Percentiles rank a stretch among this genome's conserved stretches.
These are phyloP conservation scores for Dactylellina haptotyla DNA, from an alignment of 2,329 filamentous ascomycete species.

Conservation along the genomic window DNA sequence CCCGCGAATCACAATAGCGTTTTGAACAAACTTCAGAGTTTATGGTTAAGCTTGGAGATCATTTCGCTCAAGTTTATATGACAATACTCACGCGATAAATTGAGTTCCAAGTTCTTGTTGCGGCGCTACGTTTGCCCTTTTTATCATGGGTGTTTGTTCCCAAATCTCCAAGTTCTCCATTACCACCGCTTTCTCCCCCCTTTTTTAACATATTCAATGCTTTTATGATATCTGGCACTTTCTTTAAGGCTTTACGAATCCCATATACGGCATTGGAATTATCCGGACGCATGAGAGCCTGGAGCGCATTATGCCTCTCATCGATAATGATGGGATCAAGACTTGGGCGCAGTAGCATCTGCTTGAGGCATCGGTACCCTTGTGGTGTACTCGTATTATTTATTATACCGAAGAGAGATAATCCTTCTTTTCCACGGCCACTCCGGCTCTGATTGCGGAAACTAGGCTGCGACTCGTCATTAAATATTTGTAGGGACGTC, in stretches of 20 bases:
- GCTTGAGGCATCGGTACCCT: slow-evolving; percentile 77
- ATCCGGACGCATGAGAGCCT: slow-evolving; percentile 72
- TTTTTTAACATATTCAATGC: slow-evolving; percentile 77
- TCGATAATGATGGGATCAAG: slow-evolving; percentile 74
- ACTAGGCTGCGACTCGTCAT: slow-evolving; percentile 83
- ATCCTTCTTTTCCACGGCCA: slow-evolving; percentile 78
- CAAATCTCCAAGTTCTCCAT: slow-evolving; percentile 17
- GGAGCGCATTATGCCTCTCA: slow-evolving; percentile 76
- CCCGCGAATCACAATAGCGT: slow-evolving; percentile 76
- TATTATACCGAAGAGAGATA: slow-evolving; percentile 75
- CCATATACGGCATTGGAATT: slow-evolving; percentile 70
- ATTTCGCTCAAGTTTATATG: slow-evolving; percentile 76
- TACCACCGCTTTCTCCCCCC: slow-evolving; percentile 65
- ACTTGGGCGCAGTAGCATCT: slow-evolving; percentile 82
- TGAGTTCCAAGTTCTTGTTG: slow-evolving; percentile 51
- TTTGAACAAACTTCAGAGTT: slow-evolving; percentile 72
- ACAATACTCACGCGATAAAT: slow-evolving; percentile 20
- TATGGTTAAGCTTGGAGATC: slow-evolving; percentile 62
- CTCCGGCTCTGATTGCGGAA: slow-evolving; percentile 77
- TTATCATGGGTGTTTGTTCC: slow-evolving; percentile 56
- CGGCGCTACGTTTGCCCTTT: slow-evolving; percentile 62
- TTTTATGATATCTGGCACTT: slow-evolving; percentile 78
- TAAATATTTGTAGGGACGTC: slow-evolving; percentile 83
- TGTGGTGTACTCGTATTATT: slow-evolving; percentile 72
- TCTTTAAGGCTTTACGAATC: slow-evolving; percentile 72